Base-by-base conservation (phyloP, 1,284 basidiomycete species). In the Termitomyces sp. region DNA sequence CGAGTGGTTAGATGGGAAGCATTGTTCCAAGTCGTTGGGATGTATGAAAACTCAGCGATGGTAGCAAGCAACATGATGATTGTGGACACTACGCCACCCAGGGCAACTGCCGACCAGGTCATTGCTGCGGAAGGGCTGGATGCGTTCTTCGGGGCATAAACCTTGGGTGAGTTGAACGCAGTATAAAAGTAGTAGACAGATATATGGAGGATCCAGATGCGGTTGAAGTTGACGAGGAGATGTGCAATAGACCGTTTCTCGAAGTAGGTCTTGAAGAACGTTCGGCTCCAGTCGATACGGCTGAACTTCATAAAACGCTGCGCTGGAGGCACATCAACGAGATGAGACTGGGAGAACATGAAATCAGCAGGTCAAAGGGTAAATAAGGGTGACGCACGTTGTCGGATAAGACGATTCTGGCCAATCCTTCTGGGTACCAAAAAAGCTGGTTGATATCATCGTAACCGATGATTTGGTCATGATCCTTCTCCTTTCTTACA, bases 391-490 rank as follows among this genome's bases (percentile, higher is more conserved):
- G 36, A 74, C 83, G 53, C 64, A 91, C 90, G 66, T 90, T 90
- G 71, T 98, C 94, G 51, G 79, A 82, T 33, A 99, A 79, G 10
- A 92, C 82, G 64, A 99, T 98, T 64, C 92, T 87, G 4, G 92
- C 90, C 59, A 99, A 83, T 52, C 96, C 96, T 71, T 99, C 97
- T 6, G 97, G 97, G 70, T 99, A 99, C 96, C 96, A 99, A 76
- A 99, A 99, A 21, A 99, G 78, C 70, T 99, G 97, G 72, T 99
- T 99, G 74, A 99, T 93, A 68, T 99, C 96, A 71, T 99, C 96
- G 69, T 99, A 99, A 26, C 96, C 96, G 65, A 98, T 97, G 68
- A 98, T 93, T 64, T 93, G 78, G 62, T 95, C 86, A 72, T 99
- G 97, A 67, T 99, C 97, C 70, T 81, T 90, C 77, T 99, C 97